Evolutionary conservation across 768 basidiomycete genomes (phyloP), one percentile per base, ranked within the genome.

Genomic region (Holtermanniella nyarrowii): DNA sequence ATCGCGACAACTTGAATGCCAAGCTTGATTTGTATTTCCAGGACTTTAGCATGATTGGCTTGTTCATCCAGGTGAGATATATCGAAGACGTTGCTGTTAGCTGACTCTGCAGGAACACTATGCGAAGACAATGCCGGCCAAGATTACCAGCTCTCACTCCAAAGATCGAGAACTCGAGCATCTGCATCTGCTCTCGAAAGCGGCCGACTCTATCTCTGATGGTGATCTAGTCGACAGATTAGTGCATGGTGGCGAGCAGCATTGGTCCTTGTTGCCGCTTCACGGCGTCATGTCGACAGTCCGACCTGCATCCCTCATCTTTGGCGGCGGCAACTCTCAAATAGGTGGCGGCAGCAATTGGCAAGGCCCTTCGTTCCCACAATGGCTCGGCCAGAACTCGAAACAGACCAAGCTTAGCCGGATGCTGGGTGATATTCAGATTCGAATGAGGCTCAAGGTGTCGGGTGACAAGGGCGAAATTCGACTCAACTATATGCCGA

Each of bases 351-450:
- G 57, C n/a, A 57, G 57, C 20, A 45, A 40, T 11, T 62, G 65
- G 60, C 62, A 65, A 25, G 46, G 42, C 3, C 64, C 65, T 18
- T 62, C 79, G 0, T 95, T 95, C 77, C 90, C 90, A 37, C 80
- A 91, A 64, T 99, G 89, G 88, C 82, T 99, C 12, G 93, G 93
- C 7, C 89, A 97, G 66, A 97, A 97, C 71, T 97, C 95, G 52
- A 93, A 91, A 65, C 84, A 86, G 69, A 77, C 64, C 57, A 95
- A 93, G 63, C 78, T 96, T 0, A 76, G 68, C 49, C 79, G 91
- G 31, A 83, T 85, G 57, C 76, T 99, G 16, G 79, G 79, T 31
- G 95, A 99, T 53, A 82, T 96, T 10, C 93, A 97, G 70, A 85
- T 88, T 42, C 84, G 85, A 45, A 95, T 97, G 95, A 83, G 95